Conservation (phyloP, 140 eudicot genomes). For the Bidens hawaiensis region DNA sequence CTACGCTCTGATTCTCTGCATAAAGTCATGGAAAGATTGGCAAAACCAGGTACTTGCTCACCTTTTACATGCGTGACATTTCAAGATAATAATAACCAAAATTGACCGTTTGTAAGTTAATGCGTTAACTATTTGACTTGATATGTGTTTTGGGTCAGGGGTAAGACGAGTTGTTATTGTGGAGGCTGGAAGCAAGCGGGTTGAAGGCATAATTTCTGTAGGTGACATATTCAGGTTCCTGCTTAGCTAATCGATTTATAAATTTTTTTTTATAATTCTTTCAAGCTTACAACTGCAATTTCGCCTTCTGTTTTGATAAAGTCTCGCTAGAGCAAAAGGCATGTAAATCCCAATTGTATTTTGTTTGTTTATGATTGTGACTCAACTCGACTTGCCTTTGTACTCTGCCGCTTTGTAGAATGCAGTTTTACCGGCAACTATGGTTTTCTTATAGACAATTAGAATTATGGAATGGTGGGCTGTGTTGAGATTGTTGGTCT, state of each 20-base stretch:
- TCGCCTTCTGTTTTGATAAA: conserved; percentile 20
- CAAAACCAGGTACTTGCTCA: conserved; percentile 63
- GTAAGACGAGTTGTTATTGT: conserved; percentile 83
- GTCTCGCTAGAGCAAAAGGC: conserved; percentile 22
- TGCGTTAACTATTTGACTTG: background rate
- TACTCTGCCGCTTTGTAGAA: conserved; percentile 32
- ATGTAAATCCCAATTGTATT: conserved; percentile 27
- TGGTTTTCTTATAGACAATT: conserved; percentile 7
- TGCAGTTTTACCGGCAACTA: conserved; percentile 29
- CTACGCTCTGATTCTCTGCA: conserved; percentile 74
- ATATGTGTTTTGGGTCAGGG: conserved; percentile 37
- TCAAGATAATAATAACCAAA: background rate
- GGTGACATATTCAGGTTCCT: conserved; percentile 79
- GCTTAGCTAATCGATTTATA: conserved; percentile 43
- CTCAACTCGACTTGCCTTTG: conserved; percentile 18
- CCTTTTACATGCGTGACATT: background rate
- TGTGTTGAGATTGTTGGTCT: conserved; percentile 17
- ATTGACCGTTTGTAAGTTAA: background rate
- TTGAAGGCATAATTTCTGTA: conserved; percentile 81
- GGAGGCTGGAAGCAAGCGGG: conserved; percentile 98
- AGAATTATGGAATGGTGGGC: conserved; percentile 20
- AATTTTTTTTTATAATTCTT: conserved; percentile 43
- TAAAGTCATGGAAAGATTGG: conserved; percentile 81
- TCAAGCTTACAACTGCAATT: conserved; percentile 34
- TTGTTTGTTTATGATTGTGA: conserved; percentile 5